Base-by-base conservation (phyloP, 139 green algal species). In the Coccomyxa sp. region DNA sequence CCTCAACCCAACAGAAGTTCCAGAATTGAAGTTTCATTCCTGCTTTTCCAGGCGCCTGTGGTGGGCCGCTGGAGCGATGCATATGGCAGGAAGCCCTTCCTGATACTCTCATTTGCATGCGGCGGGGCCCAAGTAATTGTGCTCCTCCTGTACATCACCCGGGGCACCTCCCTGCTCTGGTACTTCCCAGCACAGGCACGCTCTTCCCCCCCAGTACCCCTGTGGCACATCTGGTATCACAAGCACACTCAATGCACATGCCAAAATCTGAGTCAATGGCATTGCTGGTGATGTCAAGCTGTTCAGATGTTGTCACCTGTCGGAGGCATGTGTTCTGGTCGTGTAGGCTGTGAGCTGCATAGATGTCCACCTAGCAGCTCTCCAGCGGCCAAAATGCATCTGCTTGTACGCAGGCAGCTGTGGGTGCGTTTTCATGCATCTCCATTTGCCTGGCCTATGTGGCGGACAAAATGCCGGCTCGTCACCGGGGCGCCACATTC, bases 1-100 rank as follows among this genome's bases (percentile, higher is more conserved):
- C 38, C 38, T 51, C 7, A 3, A 51, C 38, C 7, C 38, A 51
- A 7, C 7, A 7, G 38, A 51, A 7, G 7, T 51, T 51, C 7
- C 38, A 7, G 3, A 51, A 11, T 71, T 71, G 4, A 71, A 28
- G 10, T 71, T 3, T 25, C 63, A 71, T 71, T 21, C 63, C 21
- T 51, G 38, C 38, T 71, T 25, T 3, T 71, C 67, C 80, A 91
- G 86, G 86, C 88, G 0, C 93, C 94, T 0, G 80, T 91, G 76
- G 78, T 95, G 38, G 94, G 94, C 0, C 81, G 85, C 58, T 93
- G 89, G 88, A 92, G 87, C 82, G 94, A 97, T 84, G 79, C 87
- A 18, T 85, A 91, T 63, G 94, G 94, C 10, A 85, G 94, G n/a
- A 92, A 93, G 83, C 92, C 93, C 0, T 97, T 97, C 85, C 85